A percentile compares a stretch with the other conserved stretches of the same genome.
Conservation (phyloP, 768 basidiomycete species). For the Nidularia sp. region DNA sequence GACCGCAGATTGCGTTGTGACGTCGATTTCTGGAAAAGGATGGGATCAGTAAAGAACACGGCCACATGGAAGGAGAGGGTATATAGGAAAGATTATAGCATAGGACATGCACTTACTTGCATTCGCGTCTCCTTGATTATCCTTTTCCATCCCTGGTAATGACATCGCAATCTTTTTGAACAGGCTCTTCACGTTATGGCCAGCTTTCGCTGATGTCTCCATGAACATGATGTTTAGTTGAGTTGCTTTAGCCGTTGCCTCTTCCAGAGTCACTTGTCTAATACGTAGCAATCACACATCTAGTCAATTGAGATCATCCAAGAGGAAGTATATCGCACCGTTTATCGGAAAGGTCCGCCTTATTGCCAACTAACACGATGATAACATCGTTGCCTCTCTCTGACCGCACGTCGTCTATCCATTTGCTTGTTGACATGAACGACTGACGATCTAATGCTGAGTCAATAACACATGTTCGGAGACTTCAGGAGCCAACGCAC, state of each 20-base stretch:
- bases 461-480: constrained; percentile 1
- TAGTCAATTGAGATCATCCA: constrained; percentile 3
- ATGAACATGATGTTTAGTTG: constrained; percentile 96
- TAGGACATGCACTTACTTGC: constrained; percentile 35
- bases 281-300: background rate
- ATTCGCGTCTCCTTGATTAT: constrained; percentile 54
- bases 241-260: constrained; percentile 87
- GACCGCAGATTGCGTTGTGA: constrained; percentile 63
- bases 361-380: constrained; percentile 97
- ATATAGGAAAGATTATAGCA: background rate
- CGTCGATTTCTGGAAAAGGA: constrained; percentile 75
- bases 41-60: constrained; percentile 1
- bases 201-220: constrained; percentile 99
- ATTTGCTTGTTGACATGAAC: constrained; percentile 97
- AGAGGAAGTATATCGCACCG: constrained; percentile 48
- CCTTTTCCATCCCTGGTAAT: constrained; percentile 93
- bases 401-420: constrained; percentile 98
- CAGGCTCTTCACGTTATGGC: constrained; percentile 97
- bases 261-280: constrained; percentile 98
- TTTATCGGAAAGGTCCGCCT: constrained; percentile 98
- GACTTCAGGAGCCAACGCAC: constrained; percentile 40
- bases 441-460: constrained; percentile 71
- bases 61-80: background rate
- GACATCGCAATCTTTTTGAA: constrained; percentile 99
- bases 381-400: constrained; percentile 98